A percentile compares a stretch with the other conserved stretches of the same genome.
These are phyloP conservation scores for Cryptococcus sp. DNA, from an alignment of 1,284 basidiomycete genomes.

Conservation along the genomic window DNA sequence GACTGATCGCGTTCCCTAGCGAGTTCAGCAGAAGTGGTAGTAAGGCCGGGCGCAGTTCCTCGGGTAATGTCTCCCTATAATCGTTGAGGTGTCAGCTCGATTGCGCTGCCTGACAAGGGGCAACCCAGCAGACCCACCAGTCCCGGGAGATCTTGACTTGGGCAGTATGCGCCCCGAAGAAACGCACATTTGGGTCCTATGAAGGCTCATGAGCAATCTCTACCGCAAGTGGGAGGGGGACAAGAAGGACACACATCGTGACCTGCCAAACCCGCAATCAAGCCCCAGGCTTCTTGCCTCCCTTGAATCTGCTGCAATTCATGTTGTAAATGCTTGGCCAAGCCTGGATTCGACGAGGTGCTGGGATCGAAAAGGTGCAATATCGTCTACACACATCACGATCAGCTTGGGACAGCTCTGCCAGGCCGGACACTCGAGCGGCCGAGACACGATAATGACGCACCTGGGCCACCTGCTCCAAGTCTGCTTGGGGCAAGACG, in stretches of 20 bases:
- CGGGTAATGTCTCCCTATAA: conserved; percentile 51
- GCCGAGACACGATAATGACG: conserved; percentile 2
- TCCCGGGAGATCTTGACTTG: conserved; percentile 88
- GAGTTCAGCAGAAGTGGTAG: conserved; percentile 45
- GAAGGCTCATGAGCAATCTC: conserved; percentile 2
- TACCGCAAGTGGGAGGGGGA: neutral
- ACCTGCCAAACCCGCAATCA: conserved; percentile 48
- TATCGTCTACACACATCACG: conserved; percentile 34
- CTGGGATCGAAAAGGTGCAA: conserved; percentile 44
- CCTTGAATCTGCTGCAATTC: conserved; percentile 50
- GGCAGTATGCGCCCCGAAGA: conserved; percentile 86
- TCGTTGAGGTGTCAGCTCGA: neutral
- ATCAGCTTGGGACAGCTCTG: neutral
- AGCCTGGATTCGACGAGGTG: conserved; percentile 37
- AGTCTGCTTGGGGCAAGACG: conserved; percentile 35
- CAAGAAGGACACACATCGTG: conserved; percentile 37
- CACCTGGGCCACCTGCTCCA: conserved; percentile 43
- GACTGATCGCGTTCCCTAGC: conserved; percentile 41
- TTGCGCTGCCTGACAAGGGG: neutral
- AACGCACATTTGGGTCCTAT: conserved; percentile 75
- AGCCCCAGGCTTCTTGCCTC: conserved; percentile 51
- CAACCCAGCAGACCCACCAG: conserved; percentile 61
- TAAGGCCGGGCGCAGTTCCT: conserved; percentile 43
- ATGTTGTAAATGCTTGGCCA: conserved; percentile 47
- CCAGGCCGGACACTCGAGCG: neutral